Evolutionary conservation across 441 rosid species (phyloP), one percentile per base, ranked within the genome.

Genomic region (Arabidopsis hybrid): DNA sequence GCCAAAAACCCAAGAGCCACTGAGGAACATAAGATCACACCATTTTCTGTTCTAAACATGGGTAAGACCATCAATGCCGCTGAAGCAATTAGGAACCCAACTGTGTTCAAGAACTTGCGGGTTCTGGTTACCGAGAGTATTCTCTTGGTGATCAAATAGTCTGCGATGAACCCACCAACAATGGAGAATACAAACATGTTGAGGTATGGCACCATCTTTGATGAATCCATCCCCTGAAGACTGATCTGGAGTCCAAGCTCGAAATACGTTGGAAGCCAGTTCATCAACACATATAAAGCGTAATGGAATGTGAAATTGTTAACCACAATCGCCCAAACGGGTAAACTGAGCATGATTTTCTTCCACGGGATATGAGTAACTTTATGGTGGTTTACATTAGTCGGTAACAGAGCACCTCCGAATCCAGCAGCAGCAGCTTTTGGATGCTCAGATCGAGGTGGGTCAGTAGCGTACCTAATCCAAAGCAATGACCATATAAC

Each of bases 171-270:
- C 47, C 99, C 97, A 18, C 99, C 99, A 34, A 94, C 85, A 49
- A 90, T 90, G 64, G 99, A 94, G 85, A 94, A 94, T 60, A 89
- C 74, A 81, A 95, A 91, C 99, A 92, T 92, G 85, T 92, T 92
- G 75, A 95, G 88, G 83, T 92, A 92, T 4, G 97, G 99, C 84
- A 92, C 80, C 99, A 95, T 95, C 83, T 95, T 95, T 1, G 97
- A 89, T 16, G 95, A 90, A 81, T 94, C 97, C 97, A 95, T 95
- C 29, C 90, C 94, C 76, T 88, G 96, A 58, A 95, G 97, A 83
- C 94, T 92, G 34, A 89, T 87, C 75, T 88, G 89, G 45, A 92
- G 97, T n/a, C 97, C 96, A 59, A 79, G 94, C 77, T 95, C 99
- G 38, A 91, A 90, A 66, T 92, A 92, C 0, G 96, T 92, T 0